Base-by-base conservation (phyloP, 1,139 yeast genomes). In the Geotrichum phurueaensis region DNA sequence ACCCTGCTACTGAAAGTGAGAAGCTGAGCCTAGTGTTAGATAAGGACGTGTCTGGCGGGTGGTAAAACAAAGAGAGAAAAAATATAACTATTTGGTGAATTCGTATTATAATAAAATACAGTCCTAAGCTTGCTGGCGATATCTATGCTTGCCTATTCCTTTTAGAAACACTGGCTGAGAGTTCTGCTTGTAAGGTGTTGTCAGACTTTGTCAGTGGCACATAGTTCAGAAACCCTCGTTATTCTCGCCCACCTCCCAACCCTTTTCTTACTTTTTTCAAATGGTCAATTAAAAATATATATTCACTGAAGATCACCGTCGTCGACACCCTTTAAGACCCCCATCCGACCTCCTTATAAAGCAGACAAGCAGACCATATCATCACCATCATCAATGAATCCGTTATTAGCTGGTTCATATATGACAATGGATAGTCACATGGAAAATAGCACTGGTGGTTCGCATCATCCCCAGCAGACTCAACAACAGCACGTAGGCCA, bases 21-120 rank as follows among this genome's bases (percentile, higher is more conserved):
- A 64, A 69, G 15, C 68, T 81, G 59, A 69, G 69, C 1, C 68
- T 75, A 55, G 85, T 82, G 2, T 67, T 80, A 20, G 76, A 76
- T 49, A 67, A 75, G 58, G 65, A 70, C 36, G 64, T 72, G 39
- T 66, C 68, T 49, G 70, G 68, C n/a, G 65, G 63, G 18, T 66
- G 68, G 69, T 68, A 56, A 33, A 9, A 15, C 15, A 15, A n/a
- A n/a, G 33, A 7, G 9, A 27, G 9, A 27, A 27, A 27, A 27
- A 27, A 27, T 15, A 12, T 33, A 33, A 15, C 39, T 15, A 33
- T 2, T 13, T 33, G 2, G 15, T n/a, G n/a, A 33, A n/a, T 7
- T 13, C n/a, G 47, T 39, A 15, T 39, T 39, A 39, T 39, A 39
- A 39, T n/a, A n/a, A 15, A 39, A n/a, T 2, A 12, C 20, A 4